Evolutionary conservation across 805 yeast genomes (phyloP), one percentile per base, ranked within the genome.

Genomic region (Candida ulmi): DNA sequence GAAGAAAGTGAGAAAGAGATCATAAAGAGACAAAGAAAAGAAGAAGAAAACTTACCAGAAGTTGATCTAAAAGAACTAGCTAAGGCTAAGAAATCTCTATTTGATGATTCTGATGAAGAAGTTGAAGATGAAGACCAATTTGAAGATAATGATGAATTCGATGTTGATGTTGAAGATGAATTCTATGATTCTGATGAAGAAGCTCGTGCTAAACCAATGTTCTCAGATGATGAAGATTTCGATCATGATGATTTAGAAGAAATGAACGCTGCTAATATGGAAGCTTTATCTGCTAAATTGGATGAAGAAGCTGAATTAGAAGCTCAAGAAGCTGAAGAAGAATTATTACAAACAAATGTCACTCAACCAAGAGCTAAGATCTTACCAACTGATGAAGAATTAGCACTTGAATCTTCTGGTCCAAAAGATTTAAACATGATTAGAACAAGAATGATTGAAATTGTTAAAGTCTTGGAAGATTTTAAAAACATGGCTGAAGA

Each of bases 401-500:
- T 67, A 40, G 74, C 71, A 39, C 40, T 51, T 25, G 71, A 69
- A 48, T 68, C 68, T 24, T 62, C 66, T 40, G 72, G 71, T 13
- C 82, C 88, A 34, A 79, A 80, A 50, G 95, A 88, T 59, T 72
- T 90, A 36, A 85, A 88, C 8, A 71, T 85, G 52, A 74, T 86
- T 8, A 80, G 98, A 65, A 87, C 96, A 16, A 80, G 99, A 66
- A 91, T 93, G 84, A 79, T 91, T 51, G 99, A 93, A 67, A 78
- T 95, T 46, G 91, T 90, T 37, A 90, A 90, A 60, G 96, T 91
- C 15, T 74, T 93, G 52, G 97, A 91, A 62, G 87, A 91, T 62
- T 88, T 91, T 68, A 80, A 79, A 57, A 82, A 69, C 37, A 58
- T 87, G 54, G 83, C 88, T 8, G 95, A 88, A 60, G 90, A 79